These are phyloP conservation scores for Proliferodiscus dingleyae DNA, from an alignment of 2,329 filamentous ascomycete species.

Conservation along the genomic window DNA sequence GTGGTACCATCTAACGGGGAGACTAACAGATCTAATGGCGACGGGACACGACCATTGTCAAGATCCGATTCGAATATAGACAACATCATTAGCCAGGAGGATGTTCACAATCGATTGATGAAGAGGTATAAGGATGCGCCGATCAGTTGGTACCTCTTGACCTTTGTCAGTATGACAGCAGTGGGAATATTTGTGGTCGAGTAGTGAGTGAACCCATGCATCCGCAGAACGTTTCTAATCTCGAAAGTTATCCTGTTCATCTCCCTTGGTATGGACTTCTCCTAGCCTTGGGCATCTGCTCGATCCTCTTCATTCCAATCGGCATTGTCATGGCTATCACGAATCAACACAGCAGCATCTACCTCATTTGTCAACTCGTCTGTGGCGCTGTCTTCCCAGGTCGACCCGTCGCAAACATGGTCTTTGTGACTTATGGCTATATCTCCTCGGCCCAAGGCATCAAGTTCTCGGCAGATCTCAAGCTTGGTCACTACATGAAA, in stretches of 20 bases:
- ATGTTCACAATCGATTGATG: constrained; percentile 84
- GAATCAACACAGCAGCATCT: constrained; percentile 82
- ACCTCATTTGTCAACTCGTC: constrained; percentile 80
- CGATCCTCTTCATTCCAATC: constrained; percentile 81
- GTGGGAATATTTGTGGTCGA: constrained; percentile 82
- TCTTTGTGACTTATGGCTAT: constrained; percentile 87
- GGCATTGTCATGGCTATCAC: constrained; percentile 92
- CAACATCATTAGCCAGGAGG: constrained; percentile 63
- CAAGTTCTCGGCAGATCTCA: constrained; percentile 83
- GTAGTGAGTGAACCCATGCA: constrained; percentile 52
- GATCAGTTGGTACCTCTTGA: constrained; percentile 73
- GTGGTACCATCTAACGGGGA: constrained; percentile 35
- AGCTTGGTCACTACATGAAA: constrained; percentile 85
- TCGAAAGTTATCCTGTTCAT: constrained; percentile 68
- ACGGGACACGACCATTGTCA: constrained; percentile 15
- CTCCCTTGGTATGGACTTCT: constrained; percentile 84
- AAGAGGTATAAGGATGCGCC: constrained; percentile 76
- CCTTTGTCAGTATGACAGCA: constrained; percentile 69
- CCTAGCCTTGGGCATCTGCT: constrained; percentile 71
- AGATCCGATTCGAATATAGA: constrained; percentile 40
- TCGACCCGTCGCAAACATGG: constrained; percentile 85
- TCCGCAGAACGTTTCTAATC: constrained; percentile 17
- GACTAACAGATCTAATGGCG: constrained; percentile 6
- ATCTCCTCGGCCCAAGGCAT: constrained; percentile 85
- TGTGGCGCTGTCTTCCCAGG: constrained; percentile 80